Conservation (phyloP, 306 rosid species). For the Heteromeles arbutifolia region DNA sequence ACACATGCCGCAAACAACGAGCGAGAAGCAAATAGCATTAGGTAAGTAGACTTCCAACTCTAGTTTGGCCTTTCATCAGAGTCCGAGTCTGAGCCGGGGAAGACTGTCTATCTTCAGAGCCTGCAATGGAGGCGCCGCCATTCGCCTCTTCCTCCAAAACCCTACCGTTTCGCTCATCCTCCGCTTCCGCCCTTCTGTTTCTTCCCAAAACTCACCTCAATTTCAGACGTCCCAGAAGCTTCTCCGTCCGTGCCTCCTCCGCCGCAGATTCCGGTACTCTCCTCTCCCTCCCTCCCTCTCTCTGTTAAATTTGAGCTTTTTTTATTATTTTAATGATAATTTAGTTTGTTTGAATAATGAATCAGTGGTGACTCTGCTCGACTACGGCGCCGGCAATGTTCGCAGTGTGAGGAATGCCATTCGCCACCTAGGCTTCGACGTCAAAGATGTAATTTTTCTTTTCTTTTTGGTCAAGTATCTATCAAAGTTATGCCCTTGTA, state of each 20-base stretch:
- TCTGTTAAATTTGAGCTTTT: neutral
- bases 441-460: constrained; percentile 59
- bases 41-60: neutral
- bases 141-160: constrained; percentile 18
- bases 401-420: constrained; percentile 89
- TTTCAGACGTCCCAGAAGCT: constrained; percentile 28
- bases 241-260: constrained; percentile 69
- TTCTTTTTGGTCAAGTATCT: neutral
- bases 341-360: neutral
- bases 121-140: constrained; percentile 75
- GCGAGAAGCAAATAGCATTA: neutral
- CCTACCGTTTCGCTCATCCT: constrained; percentile 23
- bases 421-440: constrained; percentile 67
- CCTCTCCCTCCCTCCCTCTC: neutral
- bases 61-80: neutral
- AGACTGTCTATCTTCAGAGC: neutral
- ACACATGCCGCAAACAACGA: neutral
- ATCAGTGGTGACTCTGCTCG: constrained; percentile 81
- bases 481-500: neutral
- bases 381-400: constrained; percentile 94
- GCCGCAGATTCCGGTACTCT: constrained; percentile 50
- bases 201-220: constrained; percentile 30
- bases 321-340: neutral
- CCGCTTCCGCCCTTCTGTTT: constrained; percentile 36
- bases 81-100: neutral